Percentiles rank a stretch among this genome's conserved stretches.
Conservation (phyloP, 805 yeast species). For the Nakazawaea molendinolei region DNA sequence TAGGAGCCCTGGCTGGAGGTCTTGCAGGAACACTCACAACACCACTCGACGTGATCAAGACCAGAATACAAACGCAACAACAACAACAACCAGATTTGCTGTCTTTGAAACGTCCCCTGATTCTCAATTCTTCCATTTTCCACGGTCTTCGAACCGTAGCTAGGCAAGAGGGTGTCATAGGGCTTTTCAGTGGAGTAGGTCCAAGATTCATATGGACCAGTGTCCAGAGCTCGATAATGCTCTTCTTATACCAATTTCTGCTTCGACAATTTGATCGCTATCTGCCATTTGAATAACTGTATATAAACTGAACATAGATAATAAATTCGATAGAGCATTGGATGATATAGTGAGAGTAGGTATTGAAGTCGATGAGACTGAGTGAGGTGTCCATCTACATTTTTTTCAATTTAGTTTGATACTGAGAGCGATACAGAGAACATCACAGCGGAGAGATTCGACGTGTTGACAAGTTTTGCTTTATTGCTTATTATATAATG, state of each 20-base stretch:
- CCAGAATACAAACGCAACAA: conserved; percentile 89
- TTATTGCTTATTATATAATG: too few relatives aligned
- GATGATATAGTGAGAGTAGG: too few relatives aligned
- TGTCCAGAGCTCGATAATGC: conserved; percentile 90
- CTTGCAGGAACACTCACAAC: conserved; percentile 85
- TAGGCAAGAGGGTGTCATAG: conserved; percentile 66
- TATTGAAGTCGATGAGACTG: too few relatives aligned
- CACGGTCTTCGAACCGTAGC: conserved; percentile 52
- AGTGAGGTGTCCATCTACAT: too few relatives aligned
- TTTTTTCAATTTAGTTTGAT: background rate
- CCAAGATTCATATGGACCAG: conserved; percentile 97
- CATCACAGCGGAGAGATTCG: too few relatives aligned
- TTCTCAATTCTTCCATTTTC: conserved; percentile 37
- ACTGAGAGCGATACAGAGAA: too few relatives aligned
- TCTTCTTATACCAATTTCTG: conserved; percentile 76
- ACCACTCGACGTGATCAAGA: conserved; percentile 87
- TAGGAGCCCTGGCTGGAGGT: conserved; percentile 97
- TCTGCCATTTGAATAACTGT: background rate
- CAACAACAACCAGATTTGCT: too few relatives aligned
- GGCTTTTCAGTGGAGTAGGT: conserved; percentile 90
- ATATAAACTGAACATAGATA: background rate
- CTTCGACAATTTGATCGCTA: conserved; percentile 42
- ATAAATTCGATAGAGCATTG: background rate
- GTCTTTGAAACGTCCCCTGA: too few relatives aligned
- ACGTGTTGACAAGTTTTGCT: too few relatives aligned